Conservation (phyloP, 1,284 basidiomycete genomes). For the Athelia sp. region DNA sequence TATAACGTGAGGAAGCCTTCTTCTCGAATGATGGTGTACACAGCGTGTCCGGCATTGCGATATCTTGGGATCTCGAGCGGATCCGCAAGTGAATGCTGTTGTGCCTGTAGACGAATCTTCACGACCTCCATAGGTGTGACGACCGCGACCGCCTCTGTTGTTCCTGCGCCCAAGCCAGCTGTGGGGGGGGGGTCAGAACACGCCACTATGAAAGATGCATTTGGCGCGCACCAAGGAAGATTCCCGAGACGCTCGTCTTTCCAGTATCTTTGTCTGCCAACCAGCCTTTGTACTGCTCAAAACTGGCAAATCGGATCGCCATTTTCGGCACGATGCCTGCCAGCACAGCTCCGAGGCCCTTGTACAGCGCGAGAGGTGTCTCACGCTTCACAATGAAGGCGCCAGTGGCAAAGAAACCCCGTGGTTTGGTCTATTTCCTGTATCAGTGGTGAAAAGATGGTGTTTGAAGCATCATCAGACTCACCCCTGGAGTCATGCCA, state of each 20-base stretch:
- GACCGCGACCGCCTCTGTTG: constrained; percentile 90
- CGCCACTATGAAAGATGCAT: too few species aligned
- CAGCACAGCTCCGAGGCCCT: constrained; percentile 96
- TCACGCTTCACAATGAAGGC: constrained; percentile 87
- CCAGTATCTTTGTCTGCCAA: constrained; percentile 77
- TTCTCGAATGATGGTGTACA: constrained; percentile 92
- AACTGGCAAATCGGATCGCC: constrained; percentile 98
- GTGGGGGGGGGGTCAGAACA: too few species aligned
- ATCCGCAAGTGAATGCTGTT: constrained; percentile 96
- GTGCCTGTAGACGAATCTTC: constrained; percentile 97
- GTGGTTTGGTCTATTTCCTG: constrained; percentile 71
- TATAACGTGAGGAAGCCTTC: constrained; percentile 88
- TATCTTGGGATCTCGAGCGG: constrained; percentile 93
- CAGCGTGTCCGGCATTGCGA: constrained; percentile 94
- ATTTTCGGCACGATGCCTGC: constrained; percentile 99
- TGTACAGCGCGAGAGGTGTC: constrained; percentile 95
- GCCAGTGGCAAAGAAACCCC: constrained; percentile 93
- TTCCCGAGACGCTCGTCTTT: constrained; percentile 66
- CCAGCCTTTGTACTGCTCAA: constrained; percentile 90
- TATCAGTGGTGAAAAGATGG: not conserved
- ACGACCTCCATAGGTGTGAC: constrained; percentile 99
- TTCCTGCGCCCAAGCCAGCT: constrained; percentile 94
- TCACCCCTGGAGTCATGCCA: constrained; percentile 72
- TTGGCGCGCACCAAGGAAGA: constrained; percentile 66
- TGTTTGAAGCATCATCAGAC: constrained; percentile 23